Evolutionary conservation across 352 stramenopile genomes (phyloP), one percentile per base, ranked within the genome.

Genomic region (Phytophthora tentaculata): DNA sequence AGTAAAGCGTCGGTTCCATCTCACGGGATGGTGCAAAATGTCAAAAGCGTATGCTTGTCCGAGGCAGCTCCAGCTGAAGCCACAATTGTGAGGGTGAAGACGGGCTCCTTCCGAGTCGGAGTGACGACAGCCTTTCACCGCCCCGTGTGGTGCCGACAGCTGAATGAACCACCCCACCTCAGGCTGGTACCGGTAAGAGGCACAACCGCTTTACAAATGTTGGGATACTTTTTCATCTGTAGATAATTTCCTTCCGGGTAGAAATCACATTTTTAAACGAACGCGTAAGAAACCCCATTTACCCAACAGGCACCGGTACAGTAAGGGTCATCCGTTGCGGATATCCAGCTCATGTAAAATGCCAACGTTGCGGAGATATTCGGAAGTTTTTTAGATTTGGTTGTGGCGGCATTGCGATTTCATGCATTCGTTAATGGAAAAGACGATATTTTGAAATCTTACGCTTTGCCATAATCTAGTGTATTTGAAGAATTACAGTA

Each of bases 81-180:
- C 64, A 66, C 49, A 66, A 43, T 43, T 28, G 9, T 17, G 16
- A 19, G 52, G 2, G 22, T 44, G 56, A 65, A 56, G 37, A 61
- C 55, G 41, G 55, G 56, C 28, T 56, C 22, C 44, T 68, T 64
- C 41, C 17, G 17, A 48, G 41, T 6, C 41, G 63, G 39, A 49
- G 29, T 67, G 64, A 61, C 64, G 56, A 68, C 45, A 68, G 64
- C 53, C 58, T 57, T 60, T 67, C 57, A 56, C 57, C 56, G 67
- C 49, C 43, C 16, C 41, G 50, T 56, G 55, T 57, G 48, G 35
- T 56, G 53, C 48, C 17, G 39, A 53, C 62, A 64, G 54, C 54
- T 59, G 54, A 61, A 17, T 45, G 6, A 29, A 58, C n/a, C 22
- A 32, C 29, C 51, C 51, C 20, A 58, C 10, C 35, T 49, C 22